phyloP scores from a whole-genome alignment of 371 early-diverging fungal genomes.

The Syncephalastrum racemosum region DNA sequence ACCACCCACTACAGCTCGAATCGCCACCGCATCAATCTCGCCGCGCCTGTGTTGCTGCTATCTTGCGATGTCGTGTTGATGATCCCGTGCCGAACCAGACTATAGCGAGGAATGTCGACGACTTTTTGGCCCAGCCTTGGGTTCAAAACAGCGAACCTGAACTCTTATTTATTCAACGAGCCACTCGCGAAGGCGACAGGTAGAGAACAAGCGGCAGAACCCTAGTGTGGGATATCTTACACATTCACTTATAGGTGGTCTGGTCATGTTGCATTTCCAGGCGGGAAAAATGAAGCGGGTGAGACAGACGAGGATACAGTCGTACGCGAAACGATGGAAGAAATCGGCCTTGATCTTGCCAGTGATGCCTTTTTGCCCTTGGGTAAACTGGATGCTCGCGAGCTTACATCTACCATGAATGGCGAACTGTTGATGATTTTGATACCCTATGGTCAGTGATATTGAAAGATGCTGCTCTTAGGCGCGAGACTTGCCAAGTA shows the following conservation, averaged over 20 bases:
- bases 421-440: conserved; percentile 60
- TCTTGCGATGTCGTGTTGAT: conserved; percentile 34
- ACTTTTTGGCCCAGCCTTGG: conserved; percentile 40
- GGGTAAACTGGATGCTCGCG: conserved; percentile 68
- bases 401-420: conserved; percentile 53
- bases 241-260: conserved; percentile 46
- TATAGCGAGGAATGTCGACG: conserved; percentile 17
- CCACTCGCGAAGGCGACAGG: conserved; percentile 62
- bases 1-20: conserved; percentile 22
- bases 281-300: conserved; percentile 64
- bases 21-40: conserved; percentile 37
- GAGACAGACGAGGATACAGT: conserved; percentile 71
- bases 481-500: neutral
- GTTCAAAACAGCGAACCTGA: conserved; percentile 48
- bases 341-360: conserved; percentile 61
- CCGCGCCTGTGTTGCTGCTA: conserved; percentile 41
- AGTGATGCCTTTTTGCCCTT: conserved; percentile 46
- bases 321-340: conserved; percentile 68
- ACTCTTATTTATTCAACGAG: conserved; percentile 66
- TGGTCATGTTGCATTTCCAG: conserved; percentile 77
- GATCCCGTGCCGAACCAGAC: neutral
- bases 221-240: neutral
- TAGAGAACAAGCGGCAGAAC: conserved; percentile 16
- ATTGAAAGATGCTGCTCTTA: neutral
- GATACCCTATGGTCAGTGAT: conserved; percentile 54